Evolutionary conservation across 2,329 filamentous ascomycete species (phyloP), one percentile per base, ranked within the genome.

Genomic region (Aspergillus sp.): DNA sequence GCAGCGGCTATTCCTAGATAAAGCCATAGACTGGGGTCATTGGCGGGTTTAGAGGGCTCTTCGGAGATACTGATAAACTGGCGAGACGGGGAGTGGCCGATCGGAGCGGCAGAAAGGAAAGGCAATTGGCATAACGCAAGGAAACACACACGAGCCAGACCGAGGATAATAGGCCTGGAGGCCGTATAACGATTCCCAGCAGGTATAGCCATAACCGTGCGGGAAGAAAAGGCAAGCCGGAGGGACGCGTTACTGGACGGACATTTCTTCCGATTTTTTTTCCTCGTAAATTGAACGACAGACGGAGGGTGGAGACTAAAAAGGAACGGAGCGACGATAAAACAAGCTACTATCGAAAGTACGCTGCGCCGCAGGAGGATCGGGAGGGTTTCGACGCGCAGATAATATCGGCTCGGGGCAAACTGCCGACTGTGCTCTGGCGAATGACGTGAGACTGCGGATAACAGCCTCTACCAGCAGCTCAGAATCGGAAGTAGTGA

Each of bases 1-100:
- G 82, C 78, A 50, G 88, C 79, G 15, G 91, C 94, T 25, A 90
- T 77, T 48, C 83, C 76, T 53, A 93, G 79, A 62, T 96, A 89
- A 41, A 91, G 74, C 86, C 88, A 95, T 56, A 95, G 73, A 44
- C 80, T 79, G 6, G 83, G 78, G 52, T 85, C 84, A 20, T 78
- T 73, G 6, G 72, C 67, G 47, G 82, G 74, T 52, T 77, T 74
- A 32, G 71, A 74, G 47, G 75, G 67, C 41, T 76, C 68, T 51
- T 52, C 49, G 30, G 45, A 50, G 55, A 46, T 52, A 48, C 30
- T 50, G 47, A 54, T 17, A 50, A 50, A 41, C 49, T 47, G 43
- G 49, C 30, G 46, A 48, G 46, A 55, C 46, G 50, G 50, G 52
- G 22, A 13, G 7, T 25, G 46, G 54, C 57, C 45, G 9, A 64